Base-by-base conservation (phyloP, 139 green algal species). In the Dunaliella sp. region DNA sequence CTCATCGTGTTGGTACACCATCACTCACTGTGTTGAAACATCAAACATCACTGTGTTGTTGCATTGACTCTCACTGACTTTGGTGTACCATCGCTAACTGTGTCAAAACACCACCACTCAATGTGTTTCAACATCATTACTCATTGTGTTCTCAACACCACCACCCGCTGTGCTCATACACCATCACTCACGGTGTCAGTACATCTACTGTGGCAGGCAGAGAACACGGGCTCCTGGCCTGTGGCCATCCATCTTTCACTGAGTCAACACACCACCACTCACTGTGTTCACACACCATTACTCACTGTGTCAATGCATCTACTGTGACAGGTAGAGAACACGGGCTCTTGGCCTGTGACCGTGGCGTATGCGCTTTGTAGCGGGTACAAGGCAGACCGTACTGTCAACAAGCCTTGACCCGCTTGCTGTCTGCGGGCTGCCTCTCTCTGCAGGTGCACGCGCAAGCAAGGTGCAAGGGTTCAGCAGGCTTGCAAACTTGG, bases 221-320 rank as follows among this genome's bases (percentile, higher is more conserved):
- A 38, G 33, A 38, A 81, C 3, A 31, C 30, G 7, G 77, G 77
- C 77, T 81, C 77, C 77, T 3, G 16, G n/a, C 77, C 77, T 31
- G n/a, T 38, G n/a, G 74, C 74, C 28, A 36, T 30, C 74, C n/a
- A n/a, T n/a, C 48, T 26, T 65, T 16, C 48, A 65, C 48, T 65
- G 48, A 65, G 48, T 65, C 48, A 65, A 65, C 16, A 16, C 48
- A 65, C 48, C n/a, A n/a, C n/a, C n/a, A 65, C 48, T 16, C 48
- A 65, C 48, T 65, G 16, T 65, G 7, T 16, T 16, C 7, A 65
- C 48, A 65, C 48, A 65, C n/a, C n/a, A n/a, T n/a, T n/a, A n/a
- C 73, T 79, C n/a, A 79, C 77, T 34, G 77, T 81, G 31, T 81
- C 77, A 32, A 81, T 81, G 77, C 77, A 81, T n/a, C 77, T n/a